These are phyloP conservation scores for Apiotrichum porosum DNA, from an alignment of 1,284 basidiomycete genomes.

Conservation along the genomic window DNA sequence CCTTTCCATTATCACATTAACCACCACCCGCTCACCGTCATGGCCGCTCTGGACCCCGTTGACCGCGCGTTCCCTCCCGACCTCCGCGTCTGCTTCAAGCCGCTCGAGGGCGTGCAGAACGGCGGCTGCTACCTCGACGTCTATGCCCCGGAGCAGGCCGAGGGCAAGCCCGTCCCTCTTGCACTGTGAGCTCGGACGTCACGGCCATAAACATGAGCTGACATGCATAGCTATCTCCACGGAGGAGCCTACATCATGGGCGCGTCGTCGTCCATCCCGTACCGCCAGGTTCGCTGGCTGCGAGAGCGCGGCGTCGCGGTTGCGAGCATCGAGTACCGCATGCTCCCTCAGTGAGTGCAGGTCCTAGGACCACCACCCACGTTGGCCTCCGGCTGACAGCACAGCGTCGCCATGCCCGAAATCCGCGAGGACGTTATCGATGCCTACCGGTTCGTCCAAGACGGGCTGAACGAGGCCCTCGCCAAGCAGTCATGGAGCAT, in stretches of 20 bases:
- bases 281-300: conserved; percentile 19
- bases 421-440: conserved; percentile 13
- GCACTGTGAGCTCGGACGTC: background rate
- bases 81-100: conserved; percentile 17
- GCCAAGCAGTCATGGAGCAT: background rate
- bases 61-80: conserved; percentile 3
- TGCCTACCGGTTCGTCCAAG: conserved; percentile 13
- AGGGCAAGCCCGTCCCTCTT: background rate
- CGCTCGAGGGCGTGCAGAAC: conserved; percentile 4
- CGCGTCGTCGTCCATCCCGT: conserved; percentile 9
- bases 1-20: too few relatives aligned
- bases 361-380: background rate
- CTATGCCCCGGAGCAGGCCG: conserved; percentile 9
- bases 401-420: conserved; percentile 6
- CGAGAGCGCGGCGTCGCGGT: conserved; percentile 13
- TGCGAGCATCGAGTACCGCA: conserved; percentile 19
- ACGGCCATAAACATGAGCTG: background rate
- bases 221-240: conserved; percentile 10
- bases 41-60: background rate
- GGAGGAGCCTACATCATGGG: conserved; percentile 20
- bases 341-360: conserved; percentile 18
- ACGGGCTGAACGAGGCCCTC: conserved; percentile 2
- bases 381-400: too few relatives aligned
- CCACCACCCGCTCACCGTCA: too few relatives aligned
- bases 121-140: conserved; percentile 23